Conservation (phyloP, 306 rosid genomes). For the Malus orientalis region DNA sequence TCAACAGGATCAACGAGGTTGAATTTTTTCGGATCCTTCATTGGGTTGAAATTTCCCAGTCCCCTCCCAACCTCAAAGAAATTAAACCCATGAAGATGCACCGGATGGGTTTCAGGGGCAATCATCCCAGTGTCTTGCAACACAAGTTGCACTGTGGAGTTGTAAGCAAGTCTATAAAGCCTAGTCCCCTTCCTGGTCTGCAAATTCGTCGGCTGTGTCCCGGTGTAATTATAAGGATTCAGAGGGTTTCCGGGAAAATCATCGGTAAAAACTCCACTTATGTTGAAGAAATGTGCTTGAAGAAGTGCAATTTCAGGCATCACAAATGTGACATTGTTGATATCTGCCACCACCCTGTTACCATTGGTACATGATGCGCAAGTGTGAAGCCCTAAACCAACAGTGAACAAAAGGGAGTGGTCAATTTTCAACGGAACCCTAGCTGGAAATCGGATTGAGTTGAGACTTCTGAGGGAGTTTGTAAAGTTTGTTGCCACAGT, state of each 20-base stretch:
- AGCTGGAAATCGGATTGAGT: constrained; percentile 53
- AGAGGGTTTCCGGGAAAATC: constrained; percentile 69
- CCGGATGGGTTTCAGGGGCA: constrained; percentile 74
- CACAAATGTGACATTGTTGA: constrained; percentile 70
- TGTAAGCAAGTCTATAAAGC: constrained; percentile 63
- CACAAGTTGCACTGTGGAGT: constrained; percentile 65
- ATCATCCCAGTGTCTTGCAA: constrained; percentile 83
- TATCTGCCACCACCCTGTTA: constrained; percentile 52
- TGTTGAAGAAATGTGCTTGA: constrained; percentile 77
- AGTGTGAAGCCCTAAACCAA: constrained; percentile 65
- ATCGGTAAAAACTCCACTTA: constrained; percentile 60
- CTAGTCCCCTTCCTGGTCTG: constrained; percentile 55
- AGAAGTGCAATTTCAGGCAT: constrained; percentile 73
- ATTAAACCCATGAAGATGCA: constrained; percentile 82
- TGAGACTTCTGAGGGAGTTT: constrained; percentile 54
- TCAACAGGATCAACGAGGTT: constrained; percentile 79
- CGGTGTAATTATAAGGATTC: constrained; percentile 48
- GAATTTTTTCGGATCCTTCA: constrained; percentile 50
- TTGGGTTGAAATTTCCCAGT: constrained; percentile 55
- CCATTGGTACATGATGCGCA: constrained; percentile 50
- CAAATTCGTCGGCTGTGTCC: constrained; percentile 45
- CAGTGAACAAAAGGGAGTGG: constrained; percentile 67
- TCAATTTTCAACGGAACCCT: constrained; percentile 57
- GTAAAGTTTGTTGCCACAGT: constrained; percentile 38
- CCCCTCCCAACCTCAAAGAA: constrained; percentile 77